Conservation (phyloP, 345 rosid species). For the Tarenaya hassleriana region DNA sequence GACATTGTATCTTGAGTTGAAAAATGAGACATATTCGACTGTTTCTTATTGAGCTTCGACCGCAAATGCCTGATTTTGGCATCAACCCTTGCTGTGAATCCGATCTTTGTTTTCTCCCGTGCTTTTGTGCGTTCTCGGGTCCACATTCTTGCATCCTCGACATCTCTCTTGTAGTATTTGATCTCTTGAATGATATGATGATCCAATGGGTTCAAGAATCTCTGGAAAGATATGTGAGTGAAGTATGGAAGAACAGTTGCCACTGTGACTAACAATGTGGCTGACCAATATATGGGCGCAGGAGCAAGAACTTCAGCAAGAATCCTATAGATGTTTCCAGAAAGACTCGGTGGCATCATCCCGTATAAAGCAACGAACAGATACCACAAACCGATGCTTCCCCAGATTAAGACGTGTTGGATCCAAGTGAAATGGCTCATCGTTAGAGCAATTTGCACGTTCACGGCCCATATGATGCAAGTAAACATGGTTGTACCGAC, state of each 20-base stretch:
- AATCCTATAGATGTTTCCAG: slow-evolving; percentile 56
- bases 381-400: slow-evolving; percentile 77
- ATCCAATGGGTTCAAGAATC: slow-evolving; percentile 78
- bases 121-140: slow-evolving; percentile 79
- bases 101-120: slow-evolving; percentile 84
- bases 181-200: slow-evolving; percentile 95
- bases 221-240: slow-evolving; percentile 60
- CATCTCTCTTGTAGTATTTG: slow-evolving; percentile 71
- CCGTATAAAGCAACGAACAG: slow-evolving; percentile 71
- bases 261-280: slow-evolving; percentile 60
- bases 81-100: slow-evolving; percentile 88
- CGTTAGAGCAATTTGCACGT: slow-evolving; percentile 83
- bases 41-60: slow-evolving; percentile 68
- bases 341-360: slow-evolving; percentile 52
- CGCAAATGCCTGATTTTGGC: slow-evolving; percentile 77
- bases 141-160: slow-evolving; percentile 85
- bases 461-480: slow-evolving; percentile 82
- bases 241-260: slow-evolving; percentile 63
- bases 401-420: slow-evolving; percentile 87
- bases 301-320: slow-evolving; percentile 81
- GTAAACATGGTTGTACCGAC: slow-evolving; percentile 93
- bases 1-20: slow-evolving; percentile 32
- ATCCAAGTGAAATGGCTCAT: slow-evolving; percentile 97
- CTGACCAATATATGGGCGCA: slow-evolving; percentile 66
- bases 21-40: slow-evolving; percentile 27